Evolutionary conservation across 345 rosid genomes (phyloP), one percentile per base, ranked within the genome.

Genomic region (Gossypium longicalyx): DNA sequence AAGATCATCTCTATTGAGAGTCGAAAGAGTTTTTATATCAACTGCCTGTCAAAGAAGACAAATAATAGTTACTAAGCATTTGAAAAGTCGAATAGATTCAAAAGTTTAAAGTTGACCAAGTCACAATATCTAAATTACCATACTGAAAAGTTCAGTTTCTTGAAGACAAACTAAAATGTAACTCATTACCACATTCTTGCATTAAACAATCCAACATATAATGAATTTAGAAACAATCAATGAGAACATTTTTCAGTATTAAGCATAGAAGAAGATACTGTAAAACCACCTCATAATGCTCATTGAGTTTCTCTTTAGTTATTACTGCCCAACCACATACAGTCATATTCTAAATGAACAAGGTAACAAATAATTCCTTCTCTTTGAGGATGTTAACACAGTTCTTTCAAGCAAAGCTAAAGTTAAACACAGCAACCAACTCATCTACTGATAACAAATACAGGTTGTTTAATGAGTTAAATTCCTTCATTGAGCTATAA

Each of bases 1-100:
- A 83, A 95, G 83, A 83, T 95, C 99, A 29, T 95, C 99, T 86
- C 98, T 84, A 73, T 78, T 89, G 53, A 91, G 97, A 23, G 97
- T 74, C 74, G 94, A 94, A 64, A 96, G 95, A 71, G 93, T 80
- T 82, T 91, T 96, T 76, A 91, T 84, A 86, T 96, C 99, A 72
- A 84, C 94, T 67, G 99, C 98, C 99, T 96, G 86, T 75, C 66
- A 74, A 27, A 54, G 7, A 63, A 41, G 38, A 68, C 52, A 70
- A 53, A 22, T 15, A 44, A 44, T 43, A n/a, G 54, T 51, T 41
- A 5, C 60, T 23, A 16, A 41, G n/a, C 70, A 73, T 12, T 12
- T 7, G 7, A 38, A 51, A 66, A 72, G 45, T 13, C 25, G 22
- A 68, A 59, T 49, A 5, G 22, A 22, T 15, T 12, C 29, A 74